Base-by-base conservation (phyloP, 208 protist genomes). In the Leishmania arabica region DNA sequence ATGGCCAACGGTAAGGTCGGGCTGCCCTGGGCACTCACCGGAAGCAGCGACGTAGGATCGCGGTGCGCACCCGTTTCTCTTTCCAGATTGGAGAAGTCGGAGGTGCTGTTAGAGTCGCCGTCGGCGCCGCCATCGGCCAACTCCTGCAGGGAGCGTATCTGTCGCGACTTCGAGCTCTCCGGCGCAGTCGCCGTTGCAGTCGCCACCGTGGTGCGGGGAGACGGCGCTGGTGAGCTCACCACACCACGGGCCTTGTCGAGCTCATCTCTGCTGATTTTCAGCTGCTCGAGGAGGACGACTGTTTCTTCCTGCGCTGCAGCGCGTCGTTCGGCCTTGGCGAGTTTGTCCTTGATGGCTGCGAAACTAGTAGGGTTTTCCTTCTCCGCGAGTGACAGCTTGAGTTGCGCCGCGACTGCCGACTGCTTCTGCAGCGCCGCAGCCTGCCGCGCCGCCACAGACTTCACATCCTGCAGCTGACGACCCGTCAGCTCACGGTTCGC, bases 271-370 rank as follows among this genome's bases (percentile, higher is more conserved):
- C 82, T 81, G 49, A 79, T 45, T 47, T 81, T 83, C 66, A 91
- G 86, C 80, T 93, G 90, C 71, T 93, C 84, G 45, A 91, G 82
- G 24, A 90, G 75, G 1, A 80, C 68, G 24, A 91, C 86, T 80
- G 85, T 87, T 37, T 89, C 88, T n/a, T 78, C 75, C 65, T 88
- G 84, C 53, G 83, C 66, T 4, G 53, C 66, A 19, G 77, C 71
- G 45, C 78, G 60, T 66, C 83, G 75, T 45, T 87, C 75, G 15
- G 66, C 82, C 2, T 76, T 80, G 8, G 47, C 78, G 3, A 85
- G 78, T 17, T 62, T 75, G 8, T 84, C 65, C 49, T 77, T 45
- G 6, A 73, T 75, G 49, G 72, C 42, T 6, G 51, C 62, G 7
- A 51, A 1, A n/a, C 8, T 62, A 4, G 15, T 47, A 2, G 40